phyloP scores from a whole-genome alignment of 495 filamentous ascomycete genomes.

The Penicillium egyptiacum region DNA sequence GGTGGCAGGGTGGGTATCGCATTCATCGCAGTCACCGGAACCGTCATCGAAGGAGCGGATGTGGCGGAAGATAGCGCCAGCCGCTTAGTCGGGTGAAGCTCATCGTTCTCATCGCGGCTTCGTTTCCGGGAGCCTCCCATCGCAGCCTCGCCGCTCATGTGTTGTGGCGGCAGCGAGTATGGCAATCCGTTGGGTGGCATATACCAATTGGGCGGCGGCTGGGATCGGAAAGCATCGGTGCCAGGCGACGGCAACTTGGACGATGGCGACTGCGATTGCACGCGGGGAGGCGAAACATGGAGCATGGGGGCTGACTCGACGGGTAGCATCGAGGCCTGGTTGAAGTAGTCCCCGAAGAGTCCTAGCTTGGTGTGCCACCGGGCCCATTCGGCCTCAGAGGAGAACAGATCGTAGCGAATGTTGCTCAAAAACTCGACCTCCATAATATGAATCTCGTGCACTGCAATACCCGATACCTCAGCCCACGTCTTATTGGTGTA shows the following conservation, averaged over 20 bases:
- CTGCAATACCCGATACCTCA: conserved; percentile 92
- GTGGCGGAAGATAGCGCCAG: conserved; percentile 34
- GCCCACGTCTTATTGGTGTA: conserved; percentile 99
- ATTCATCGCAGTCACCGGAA: conserved; percentile 32
- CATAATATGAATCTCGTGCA: conserved; percentile 97
- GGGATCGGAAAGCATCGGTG: conserved; percentile 29
- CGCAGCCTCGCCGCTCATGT: conserved; percentile 27
- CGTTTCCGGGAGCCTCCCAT: conserved; percentile 63
- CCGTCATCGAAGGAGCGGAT: conserved; percentile 33
- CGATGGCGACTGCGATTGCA: conserved; percentile 38
- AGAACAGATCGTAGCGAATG: conserved; percentile 90
- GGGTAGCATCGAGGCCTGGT: conserved; percentile 53
- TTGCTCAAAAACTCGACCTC: conserved; percentile 99
- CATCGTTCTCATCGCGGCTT: conserved; percentile 61
- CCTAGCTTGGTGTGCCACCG: conserved; percentile 80
- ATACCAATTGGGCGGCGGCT: conserved; percentile 36
- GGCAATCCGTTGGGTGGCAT: conserved; percentile 27
- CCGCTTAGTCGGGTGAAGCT: conserved; percentile 71
- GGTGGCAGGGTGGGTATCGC: conserved; percentile 41
- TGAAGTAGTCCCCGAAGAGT: conserved; percentile 77
- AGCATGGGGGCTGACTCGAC: conserved; percentile 31
- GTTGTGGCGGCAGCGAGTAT: conserved; percentile 29
- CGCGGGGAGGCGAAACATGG: conserved; percentile 37
- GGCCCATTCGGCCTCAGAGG: conserved; percentile 78
- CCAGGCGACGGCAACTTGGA: conserved; percentile 58